Evolutionary conservation across 2,329 filamentous ascomycete genomes (phyloP).

Genomic region (Paraphaeosphaeria minitans): DNA sequence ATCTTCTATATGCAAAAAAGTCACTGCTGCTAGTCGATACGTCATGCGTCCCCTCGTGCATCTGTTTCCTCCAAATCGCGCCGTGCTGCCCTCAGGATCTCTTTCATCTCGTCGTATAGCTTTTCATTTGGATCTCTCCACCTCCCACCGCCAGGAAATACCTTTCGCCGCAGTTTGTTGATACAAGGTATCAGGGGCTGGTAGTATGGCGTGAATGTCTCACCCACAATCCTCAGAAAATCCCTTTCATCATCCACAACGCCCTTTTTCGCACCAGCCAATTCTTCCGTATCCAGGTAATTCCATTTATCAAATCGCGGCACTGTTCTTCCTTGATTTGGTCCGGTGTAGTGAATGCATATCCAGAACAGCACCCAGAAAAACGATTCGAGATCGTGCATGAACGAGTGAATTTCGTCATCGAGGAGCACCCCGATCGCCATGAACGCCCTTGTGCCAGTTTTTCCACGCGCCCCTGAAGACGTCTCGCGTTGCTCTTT

Average conservation of each 20-base stretch:
- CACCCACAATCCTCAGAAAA: slow-evolving; percentile 28
- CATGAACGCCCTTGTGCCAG: background rate
- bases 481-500: background rate
- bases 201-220: slow-evolving; percentile 47
- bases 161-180: slow-evolving; percentile 43
- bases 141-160: slow-evolving; percentile 40
- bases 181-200: slow-evolving; percentile 46
- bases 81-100: slow-evolving; percentile 14
- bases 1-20: too few relatives aligned
- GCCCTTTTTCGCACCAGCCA: background rate
- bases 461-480: background rate
- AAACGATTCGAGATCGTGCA: background rate
- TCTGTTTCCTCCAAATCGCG: slow-evolving; percentile 1
- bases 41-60: too few relatives aligned
- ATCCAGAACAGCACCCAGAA: slow-evolving; percentile 1
- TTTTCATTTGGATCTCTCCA: slow-evolving; percentile 10
- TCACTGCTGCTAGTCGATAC: too few relatives aligned
- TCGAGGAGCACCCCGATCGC: background rate
- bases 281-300: background rate
- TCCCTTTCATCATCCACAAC: background rate
- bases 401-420: background rate
- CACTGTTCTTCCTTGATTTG: background rate
- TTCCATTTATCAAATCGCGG: background rate
- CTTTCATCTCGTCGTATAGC: slow-evolving; percentile 13
- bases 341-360: background rate